A percentile compares a stretch with the other conserved stretches of the same genome.
phyloP scores from a whole-genome alignment of 1,284 basidiomycete genomes.

The Malassezia obtusa region DNA sequence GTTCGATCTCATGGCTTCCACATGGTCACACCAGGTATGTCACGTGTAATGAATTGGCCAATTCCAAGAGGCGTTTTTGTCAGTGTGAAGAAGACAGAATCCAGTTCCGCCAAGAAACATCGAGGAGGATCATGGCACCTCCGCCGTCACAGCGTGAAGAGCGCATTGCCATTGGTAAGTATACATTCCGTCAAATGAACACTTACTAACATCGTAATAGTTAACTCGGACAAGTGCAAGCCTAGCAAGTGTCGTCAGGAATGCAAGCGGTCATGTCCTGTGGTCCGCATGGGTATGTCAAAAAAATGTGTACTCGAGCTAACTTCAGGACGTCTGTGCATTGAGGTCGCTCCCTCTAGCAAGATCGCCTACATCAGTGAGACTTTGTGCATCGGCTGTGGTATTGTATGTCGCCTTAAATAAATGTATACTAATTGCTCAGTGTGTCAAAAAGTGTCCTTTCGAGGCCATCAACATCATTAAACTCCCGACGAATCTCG shows the following conservation, averaged over 20 bases:
- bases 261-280: conserved; percentile 47
- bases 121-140: conserved; percentile 9
- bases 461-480: conserved; percentile 49
- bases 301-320: neutral
- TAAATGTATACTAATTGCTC: neutral
- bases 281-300: conserved; percentile 38
- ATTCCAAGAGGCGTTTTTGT: conserved; percentile 7
- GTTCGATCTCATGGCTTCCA: too few relatives aligned
- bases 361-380: conserved; percentile 47
- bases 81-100: conserved; percentile 1
- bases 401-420: conserved; percentile 24
- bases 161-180: conserved; percentile 42
- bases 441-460: conserved; percentile 46
- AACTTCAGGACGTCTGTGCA: conserved; percentile 27
- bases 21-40: neutral
- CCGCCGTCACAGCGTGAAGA: conserved; percentile 37
- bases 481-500: conserved; percentile 47
- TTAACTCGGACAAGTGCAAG: conserved; percentile 48
- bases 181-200: neutral
- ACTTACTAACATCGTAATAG: conserved; percentile 4
- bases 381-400: conserved; percentile 47
- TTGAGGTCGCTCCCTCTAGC: conserved; percentile 37
- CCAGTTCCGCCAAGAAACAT: neutral
- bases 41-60: neutral
- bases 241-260: conserved; percentile 47